phyloP scores from a whole-genome alignment of 495 filamentous ascomycete species.

The Achaetomiella virescens region DNA sequence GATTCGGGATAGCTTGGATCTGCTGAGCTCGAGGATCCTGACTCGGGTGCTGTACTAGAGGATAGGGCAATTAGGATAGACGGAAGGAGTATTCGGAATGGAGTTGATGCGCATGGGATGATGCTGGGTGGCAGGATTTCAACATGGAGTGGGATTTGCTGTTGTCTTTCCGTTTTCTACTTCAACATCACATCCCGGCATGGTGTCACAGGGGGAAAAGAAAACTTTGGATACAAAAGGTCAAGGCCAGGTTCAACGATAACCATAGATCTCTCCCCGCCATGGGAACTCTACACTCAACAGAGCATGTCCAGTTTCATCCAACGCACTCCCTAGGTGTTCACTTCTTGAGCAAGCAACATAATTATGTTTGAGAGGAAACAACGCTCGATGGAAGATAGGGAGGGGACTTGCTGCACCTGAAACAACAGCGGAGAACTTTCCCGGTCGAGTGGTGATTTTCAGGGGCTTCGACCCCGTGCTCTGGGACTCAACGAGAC shows the following conservation, averaged over 20 bases:
- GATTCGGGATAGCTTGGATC: constrained; percentile 74
- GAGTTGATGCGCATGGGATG: not conserved
- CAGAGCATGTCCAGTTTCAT: no score
- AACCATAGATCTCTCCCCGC: not conserved
- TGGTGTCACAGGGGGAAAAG: not conserved
- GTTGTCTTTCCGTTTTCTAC: not conserved
- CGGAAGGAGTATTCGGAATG: not conserved
- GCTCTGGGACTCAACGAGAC: not conserved
- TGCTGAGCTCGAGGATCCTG: constrained; percentile 73
- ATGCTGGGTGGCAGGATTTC: constrained; percentile 17
- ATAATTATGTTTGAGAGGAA: not conserved
- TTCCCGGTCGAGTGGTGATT: not conserved
- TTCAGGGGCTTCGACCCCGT: not conserved
- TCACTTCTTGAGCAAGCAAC: no score
- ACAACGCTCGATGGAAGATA: not conserved
- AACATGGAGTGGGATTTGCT: constrained; percentile 11
- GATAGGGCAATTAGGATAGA: not conserved
- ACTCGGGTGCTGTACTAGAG: constrained; percentile 81
- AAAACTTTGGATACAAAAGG: not conserved
- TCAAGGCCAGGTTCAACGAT: not conserved
- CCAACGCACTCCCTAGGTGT: no score
- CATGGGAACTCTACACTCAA: no score
- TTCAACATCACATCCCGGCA: not conserved
- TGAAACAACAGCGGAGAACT: constrained; percentile 3
- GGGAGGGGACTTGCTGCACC: not conserved